Evolutionary conservation across 148 eudicot species (phyloP), one percentile per base, ranked within the genome.

Genomic region (Silene uniflora): DNA sequence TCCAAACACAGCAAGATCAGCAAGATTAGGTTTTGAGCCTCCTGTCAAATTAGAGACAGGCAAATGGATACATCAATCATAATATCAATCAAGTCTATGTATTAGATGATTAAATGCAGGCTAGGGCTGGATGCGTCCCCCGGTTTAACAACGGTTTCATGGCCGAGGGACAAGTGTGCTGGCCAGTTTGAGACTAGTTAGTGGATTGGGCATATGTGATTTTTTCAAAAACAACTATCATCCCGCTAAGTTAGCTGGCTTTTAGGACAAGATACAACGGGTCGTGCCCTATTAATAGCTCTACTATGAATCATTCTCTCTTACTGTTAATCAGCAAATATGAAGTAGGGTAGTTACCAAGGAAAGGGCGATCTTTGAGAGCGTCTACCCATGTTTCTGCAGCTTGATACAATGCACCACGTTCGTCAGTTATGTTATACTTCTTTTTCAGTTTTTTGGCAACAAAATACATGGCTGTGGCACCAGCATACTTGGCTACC

Each of bases 371-470:
- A 29, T 89, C 96, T 55, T 85, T 84, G 18, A 95, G 83, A 66
- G 99, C 99, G 81, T 89, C 89, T n/a, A 94, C 98, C 98, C 98
- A 94, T 73, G 91, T 89, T 77, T 92, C 98, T 68, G 97, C 98
- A 78, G 98, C 88, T 76, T 92, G 87, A 74, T 94, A 92, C 85
- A 94, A 82, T 54, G 97, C 81, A 72, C 82, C 87, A 61, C 98
- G 96, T 79, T 90, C 97, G 80, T 92, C 91, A 21, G 91, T 88
- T 46, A 94, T 94, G 73, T 94, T 90, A 44, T 91, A 79, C 78
- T 83, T 94, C 78, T 94, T 92, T 86, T 94, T 94, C 80, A 94
- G 80, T 67, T 87, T 94, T 83, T 94, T 94, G 60, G 97, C 77
- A 66, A 94, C 96, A 77, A 92, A 92, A 72, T 92, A 95, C 98